phyloP scores from a whole-genome alignment of 202 grass and related monocot species.

The Carex sylvatica region DNA sequence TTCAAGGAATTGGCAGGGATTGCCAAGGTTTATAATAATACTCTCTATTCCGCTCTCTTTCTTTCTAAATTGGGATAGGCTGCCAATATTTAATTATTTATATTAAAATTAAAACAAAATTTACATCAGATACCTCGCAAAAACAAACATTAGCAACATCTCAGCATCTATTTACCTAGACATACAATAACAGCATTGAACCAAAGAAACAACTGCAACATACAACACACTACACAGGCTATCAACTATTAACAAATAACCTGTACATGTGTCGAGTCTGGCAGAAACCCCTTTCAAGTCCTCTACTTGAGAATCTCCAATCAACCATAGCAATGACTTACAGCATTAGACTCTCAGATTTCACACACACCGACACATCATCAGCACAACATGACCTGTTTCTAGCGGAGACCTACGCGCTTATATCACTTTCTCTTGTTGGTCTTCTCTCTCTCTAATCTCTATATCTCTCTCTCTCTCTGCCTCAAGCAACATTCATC shows the following conservation, averaged over 20 bases:
- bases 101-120: neutral
- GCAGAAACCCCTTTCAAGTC: neutral
- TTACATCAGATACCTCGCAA: neutral
- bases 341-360: neutral
- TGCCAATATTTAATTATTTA: neutral
- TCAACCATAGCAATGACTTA: neutral
- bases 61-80: neutral
- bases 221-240: neutral
- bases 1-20: neutral
- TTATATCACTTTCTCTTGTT: neutral
- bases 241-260: conserved; percentile 1
- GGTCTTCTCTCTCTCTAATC: neutral
- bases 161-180: neutral
- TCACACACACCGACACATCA: neutral
- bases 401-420: neutral
- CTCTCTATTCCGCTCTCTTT: neutral
- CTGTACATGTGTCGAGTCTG: neutral
- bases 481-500: neutral
- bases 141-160: neutral
- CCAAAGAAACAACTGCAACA: neutral
- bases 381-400: neutral
- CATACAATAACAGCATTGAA: neutral
- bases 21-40: too few species aligned
- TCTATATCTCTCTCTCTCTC: neutral
- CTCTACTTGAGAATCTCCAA: neutral